Percentiles rank a stretch among this genome's conserved stretches.
Evolutionary conservation across 2,329 filamentous ascomycete genomes (phyloP).

Genomic region (Immersiporthe knoxdaviesiana): DNA sequence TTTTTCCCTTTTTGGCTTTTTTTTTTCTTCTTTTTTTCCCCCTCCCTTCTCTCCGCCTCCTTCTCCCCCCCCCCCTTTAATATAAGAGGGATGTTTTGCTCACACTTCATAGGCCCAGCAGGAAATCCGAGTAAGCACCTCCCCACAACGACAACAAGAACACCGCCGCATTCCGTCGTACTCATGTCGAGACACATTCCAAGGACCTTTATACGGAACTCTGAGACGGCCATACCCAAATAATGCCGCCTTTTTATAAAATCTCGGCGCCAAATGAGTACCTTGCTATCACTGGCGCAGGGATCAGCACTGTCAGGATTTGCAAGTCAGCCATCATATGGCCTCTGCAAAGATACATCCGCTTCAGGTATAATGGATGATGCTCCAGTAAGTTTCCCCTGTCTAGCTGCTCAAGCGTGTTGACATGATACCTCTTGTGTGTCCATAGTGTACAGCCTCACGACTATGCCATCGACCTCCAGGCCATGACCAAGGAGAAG

Average conservation of each 20-base stretch:
- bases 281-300: conserved; percentile 83
- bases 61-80: too few species aligned
- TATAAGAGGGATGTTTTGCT: not conserved
- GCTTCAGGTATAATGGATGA: conserved; percentile 44
- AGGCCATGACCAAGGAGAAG: conserved; percentile 90
- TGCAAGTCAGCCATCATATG: conserved; percentile 75
- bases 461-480: conserved; percentile 80
- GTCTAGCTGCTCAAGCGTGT: not conserved
- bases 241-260: conserved; percentile 49
- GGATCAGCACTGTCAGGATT: conserved; percentile 74
- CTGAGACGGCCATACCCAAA: not conserved
- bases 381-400: not conserved
- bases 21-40: too few species aligned
- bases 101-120: not conserved
- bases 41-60: too few species aligned
- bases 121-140: not conserved
- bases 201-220: too few species aligned
- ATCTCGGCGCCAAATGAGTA: conserved; percentile 80
- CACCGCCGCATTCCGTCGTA: not conserved
- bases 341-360: conserved; percentile 69
- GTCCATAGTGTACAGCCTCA: conserved; percentile 71
- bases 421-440: conserved; percentile 32
- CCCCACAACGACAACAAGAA: too few species aligned
- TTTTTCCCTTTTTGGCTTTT: too few species aligned
- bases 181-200: not conserved